Percentiles rank a stretch among this genome's conserved stretches.
These are phyloP conservation scores for Forsythia suspensa DNA, from an alignment of 257 asterid species.

Conservation along the genomic window DNA sequence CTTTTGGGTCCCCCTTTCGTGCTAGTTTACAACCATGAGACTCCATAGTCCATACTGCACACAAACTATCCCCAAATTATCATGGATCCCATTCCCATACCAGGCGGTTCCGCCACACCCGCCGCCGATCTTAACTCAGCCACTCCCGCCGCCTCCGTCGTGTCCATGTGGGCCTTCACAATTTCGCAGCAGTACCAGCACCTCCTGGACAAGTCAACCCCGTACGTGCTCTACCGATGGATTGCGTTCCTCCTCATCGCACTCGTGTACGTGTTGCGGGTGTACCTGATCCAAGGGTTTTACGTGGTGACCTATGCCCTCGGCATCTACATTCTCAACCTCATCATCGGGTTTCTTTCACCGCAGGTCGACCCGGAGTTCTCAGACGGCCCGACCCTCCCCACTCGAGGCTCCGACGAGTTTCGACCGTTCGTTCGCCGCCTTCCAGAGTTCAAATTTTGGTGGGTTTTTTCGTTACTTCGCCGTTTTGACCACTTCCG, in stretches of 20 bases:
- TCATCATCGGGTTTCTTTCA: slow-evolving; percentile 53
- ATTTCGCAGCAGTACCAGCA: slow-evolving; percentile 51
- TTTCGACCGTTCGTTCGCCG: slow-evolving; percentile 70
- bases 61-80: neutral
- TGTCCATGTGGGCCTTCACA: slow-evolving; percentile 29
- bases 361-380: slow-evolving; percentile 62
- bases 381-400: slow-evolving; percentile 39
- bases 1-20: neutral
- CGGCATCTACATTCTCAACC: slow-evolving; percentile 53
- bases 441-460: slow-evolving; percentile 58
- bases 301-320: slow-evolving; percentile 63
- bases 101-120: slow-evolving; percentile 24
- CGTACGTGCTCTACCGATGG: slow-evolving; percentile 55
- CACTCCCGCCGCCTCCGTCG: slow-evolving; percentile 10
- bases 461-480: slow-evolving; percentile 31
- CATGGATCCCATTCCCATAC: slow-evolving; percentile 34
- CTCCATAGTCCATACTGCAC: neutral
- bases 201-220: slow-evolving; percentile 57
- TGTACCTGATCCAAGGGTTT: slow-evolving; percentile 52
- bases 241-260: slow-evolving; percentile 53
- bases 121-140: slow-evolving; percentile 21
- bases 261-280: slow-evolving; percentile 46
- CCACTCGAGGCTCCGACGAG: slow-evolving; percentile 54
- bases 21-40: neutral
- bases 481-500: neutral